Conservation (phyloP, 805 yeast species). For the Aciculoconidium aculeatum region DNA sequence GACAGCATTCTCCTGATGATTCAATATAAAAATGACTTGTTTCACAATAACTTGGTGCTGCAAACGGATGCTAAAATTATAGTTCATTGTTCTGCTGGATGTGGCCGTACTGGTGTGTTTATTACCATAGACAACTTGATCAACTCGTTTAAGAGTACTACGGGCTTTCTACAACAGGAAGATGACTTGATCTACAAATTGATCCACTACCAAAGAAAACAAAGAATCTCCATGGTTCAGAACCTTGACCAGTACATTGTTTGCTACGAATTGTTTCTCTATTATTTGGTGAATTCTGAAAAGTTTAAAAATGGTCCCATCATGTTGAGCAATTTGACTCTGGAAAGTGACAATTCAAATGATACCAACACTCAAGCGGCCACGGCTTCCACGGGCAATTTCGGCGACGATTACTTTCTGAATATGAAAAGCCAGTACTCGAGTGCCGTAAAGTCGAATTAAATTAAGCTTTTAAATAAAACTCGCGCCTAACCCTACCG, state of each 20-base stretch:
- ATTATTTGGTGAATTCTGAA: conserved; percentile 14
- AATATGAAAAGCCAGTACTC: conserved; percentile 3
- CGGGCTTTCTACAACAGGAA: conserved; percentile 9
- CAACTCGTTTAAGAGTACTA: conserved; percentile 9
- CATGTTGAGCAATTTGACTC: conserved; percentile 4
- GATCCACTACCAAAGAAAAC: conserved; percentile 63
- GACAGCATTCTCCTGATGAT: conserved; percentile 28
- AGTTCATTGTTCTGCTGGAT: conserved; percentile 27
- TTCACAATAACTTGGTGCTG: conserved; percentile 7
- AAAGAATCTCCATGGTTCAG: conserved; percentile 81
- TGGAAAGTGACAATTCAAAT: conserved; percentile 2
- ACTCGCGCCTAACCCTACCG: too few relatives aligned
- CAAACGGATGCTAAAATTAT: conserved; percentile 8
- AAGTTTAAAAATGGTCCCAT: conserved; percentile 4
- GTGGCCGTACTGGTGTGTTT: conserved; percentile 26
- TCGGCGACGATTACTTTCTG: conserved; percentile 8
- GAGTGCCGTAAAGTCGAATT: conserved; percentile 5
- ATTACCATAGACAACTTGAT: conserved; percentile 22
- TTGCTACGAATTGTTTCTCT: conserved; percentile 59
- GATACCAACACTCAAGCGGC: conserved; percentile 1
- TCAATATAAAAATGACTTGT: conserved; percentile 24
- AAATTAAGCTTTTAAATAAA: too few relatives aligned
- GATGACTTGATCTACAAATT: conserved; percentile 57
- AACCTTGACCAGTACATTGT: conserved; percentile 67
- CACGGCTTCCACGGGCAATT: conserved; percentile 1